phyloP scores from a whole-genome alignment of 768 basidiomycete species.

The Boletus subcaerulescens region DNA sequence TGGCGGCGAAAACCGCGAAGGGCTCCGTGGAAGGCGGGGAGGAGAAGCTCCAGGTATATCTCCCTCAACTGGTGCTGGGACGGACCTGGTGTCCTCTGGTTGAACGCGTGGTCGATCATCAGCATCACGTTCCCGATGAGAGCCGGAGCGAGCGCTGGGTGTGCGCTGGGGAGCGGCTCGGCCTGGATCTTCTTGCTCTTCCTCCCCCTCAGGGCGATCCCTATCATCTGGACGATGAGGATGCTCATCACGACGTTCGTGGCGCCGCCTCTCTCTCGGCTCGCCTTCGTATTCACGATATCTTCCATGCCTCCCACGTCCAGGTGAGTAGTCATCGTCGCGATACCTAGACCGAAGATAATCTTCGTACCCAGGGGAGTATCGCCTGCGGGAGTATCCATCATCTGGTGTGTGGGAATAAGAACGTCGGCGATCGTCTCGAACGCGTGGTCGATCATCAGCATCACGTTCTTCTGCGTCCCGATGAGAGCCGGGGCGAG shows the following conservation, averaged over 20 bases:
- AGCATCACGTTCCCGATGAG: conserved; percentile 9
- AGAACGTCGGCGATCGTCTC: conserved; percentile 19
- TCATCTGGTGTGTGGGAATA: conserved; percentile 23
- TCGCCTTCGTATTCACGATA: conserved; percentile 1
- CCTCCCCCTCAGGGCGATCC: not conserved
- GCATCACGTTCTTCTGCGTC: conserved; percentile 12
- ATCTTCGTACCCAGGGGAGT: conserved; percentile 13
- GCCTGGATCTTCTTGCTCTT: conserved; percentile 11
- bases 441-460: conserved; percentile 11
- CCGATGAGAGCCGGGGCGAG: conserved; percentile 10
- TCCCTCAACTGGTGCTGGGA: conserved; percentile 12
- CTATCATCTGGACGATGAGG: not conserved
- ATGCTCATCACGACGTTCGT: not conserved
- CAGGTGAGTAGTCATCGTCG: conserved; percentile 9
- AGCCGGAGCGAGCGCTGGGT: conserved; percentile 15
- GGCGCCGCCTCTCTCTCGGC: conserved; percentile 8
- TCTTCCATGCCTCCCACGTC: conserved; percentile 3
- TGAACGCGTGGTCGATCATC: conserved; percentile 12
- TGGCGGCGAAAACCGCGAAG: conserved; percentile 15
- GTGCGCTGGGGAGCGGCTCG: conserved; percentile 1
- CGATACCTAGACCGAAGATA: conserved; percentile 10
- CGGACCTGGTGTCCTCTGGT: conserved; percentile 9
- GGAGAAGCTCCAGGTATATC: not conserved
- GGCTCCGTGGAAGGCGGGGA: conserved; percentile 1
- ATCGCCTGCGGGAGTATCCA: not conserved